A percentile compares a stretch with the other conserved stretches of the same genome.
Evolutionary conservation across 2,329 filamentous ascomycete genomes (phyloP).

Genomic region (Microcyclosporella mali): DNA sequence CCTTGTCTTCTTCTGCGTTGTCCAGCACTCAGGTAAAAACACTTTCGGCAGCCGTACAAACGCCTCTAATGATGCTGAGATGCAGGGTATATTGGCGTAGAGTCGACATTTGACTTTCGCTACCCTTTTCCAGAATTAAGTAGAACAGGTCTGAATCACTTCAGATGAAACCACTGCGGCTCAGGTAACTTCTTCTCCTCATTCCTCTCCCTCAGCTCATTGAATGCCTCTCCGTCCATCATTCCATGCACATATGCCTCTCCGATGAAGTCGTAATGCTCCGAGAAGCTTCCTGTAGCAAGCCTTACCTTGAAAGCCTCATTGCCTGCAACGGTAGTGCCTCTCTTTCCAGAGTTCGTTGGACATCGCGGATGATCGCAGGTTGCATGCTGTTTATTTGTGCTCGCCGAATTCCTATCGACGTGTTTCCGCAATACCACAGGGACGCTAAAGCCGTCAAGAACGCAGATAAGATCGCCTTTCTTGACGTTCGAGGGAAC

Average conservation of each 20-base stretch:
- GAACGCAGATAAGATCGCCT: conserved; percentile 17
- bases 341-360: neutral
- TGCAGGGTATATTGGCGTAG: too few species aligned
- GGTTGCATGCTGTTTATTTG: neutral
- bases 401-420: neutral
- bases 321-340: neutral
- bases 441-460: conserved; percentile 19
- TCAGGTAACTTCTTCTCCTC: too few species aligned
- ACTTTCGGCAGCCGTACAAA: too few species aligned
- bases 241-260: conserved; percentile 5
- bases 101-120: too few species aligned
- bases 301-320: neutral
- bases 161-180: neutral
- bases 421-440: conserved; percentile 8
- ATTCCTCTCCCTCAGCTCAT: neutral
- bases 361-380: conserved; percentile 1
- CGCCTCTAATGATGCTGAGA: too few species aligned
- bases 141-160: too few species aligned
- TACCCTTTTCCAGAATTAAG: too few species aligned
- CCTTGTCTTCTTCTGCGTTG: too few species aligned
- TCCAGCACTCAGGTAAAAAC: too few species aligned
- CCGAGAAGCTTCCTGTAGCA: neutral
- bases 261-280: conserved; percentile 3
- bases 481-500: conserved; percentile 9
- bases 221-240: conserved; percentile 1